Conservation (phyloP, 1,139 yeast genomes). For the Yamadazyma oceani region DNA sequence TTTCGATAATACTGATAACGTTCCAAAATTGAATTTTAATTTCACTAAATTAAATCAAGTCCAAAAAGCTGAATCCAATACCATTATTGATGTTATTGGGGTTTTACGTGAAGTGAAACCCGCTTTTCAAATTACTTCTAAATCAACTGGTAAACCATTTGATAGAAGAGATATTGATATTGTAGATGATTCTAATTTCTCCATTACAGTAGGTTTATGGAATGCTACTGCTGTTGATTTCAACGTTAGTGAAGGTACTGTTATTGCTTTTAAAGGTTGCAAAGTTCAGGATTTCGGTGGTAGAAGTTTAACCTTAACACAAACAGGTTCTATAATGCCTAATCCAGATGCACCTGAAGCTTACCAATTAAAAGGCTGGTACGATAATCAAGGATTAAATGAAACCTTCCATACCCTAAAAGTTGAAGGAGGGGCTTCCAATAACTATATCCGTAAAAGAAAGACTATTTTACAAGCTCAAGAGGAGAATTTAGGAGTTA, state of each 20-base stretch:
- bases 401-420: slow-evolving; percentile 65
- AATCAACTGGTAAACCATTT: slow-evolving; percentile 84
- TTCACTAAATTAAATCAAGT: slow-evolving; percentile 71
- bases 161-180: slow-evolving; percentile 86
- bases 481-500: slow-evolving; percentile 67
- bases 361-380: slow-evolving; percentile 91
- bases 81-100: slow-evolving; percentile 84
- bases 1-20: slow-evolving; percentile 53
- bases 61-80: slow-evolving; percentile 65
- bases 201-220: slow-evolving; percentile 86
- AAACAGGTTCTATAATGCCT: slow-evolving; percentile 69
- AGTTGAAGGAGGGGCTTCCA: slow-evolving; percentile 26
- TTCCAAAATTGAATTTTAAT: slow-evolving; percentile 78
- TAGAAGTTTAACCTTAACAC: slow-evolving; percentile 77
- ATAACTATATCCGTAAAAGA: slow-evolving; percentile 47
- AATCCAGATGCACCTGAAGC: slow-evolving; percentile 93
- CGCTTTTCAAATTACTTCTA: slow-evolving; percentile 81
- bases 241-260: slow-evolving; percentile 71
- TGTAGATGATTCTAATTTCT: slow-evolving; percentile 81
- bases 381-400: slow-evolving; percentile 70
- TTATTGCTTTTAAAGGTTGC: slow-evolving; percentile 90
- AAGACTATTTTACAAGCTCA: slow-evolving; percentile 68
- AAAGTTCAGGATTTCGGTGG: slow-evolving; percentile 90
- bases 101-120: slow-evolving; percentile 77
- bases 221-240: slow-evolving; percentile 83